Conservation (phyloP, 2,329 filamentous ascomycete species). For the Acrocalymma vagum region DNA sequence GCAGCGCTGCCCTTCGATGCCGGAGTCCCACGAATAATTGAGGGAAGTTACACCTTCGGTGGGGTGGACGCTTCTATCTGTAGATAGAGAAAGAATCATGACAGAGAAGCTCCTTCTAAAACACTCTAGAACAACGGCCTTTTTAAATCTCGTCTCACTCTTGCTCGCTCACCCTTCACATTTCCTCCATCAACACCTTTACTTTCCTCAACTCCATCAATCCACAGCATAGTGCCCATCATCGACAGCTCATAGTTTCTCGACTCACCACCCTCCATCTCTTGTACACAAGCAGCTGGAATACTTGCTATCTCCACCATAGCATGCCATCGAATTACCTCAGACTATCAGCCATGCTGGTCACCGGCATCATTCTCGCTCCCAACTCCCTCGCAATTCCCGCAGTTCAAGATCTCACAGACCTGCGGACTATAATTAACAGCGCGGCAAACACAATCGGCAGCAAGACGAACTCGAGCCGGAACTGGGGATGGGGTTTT, state of each 20-base stretch:
- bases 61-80: too few relatives aligned
- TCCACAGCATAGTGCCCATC: constrained; percentile 18
- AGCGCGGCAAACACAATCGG: constrained; percentile 37
- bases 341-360: constrained; percentile 25
- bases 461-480: constrained; percentile 33
- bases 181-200: constrained; percentile 16
- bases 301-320: constrained; percentile 12
- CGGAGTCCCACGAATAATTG: too few relatives aligned
- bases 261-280: constrained; percentile 2
- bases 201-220: constrained; percentile 23
- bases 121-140: too few relatives aligned
- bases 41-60: too few relatives aligned
- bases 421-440: constrained; percentile 37
- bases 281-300: constrained; percentile 9
- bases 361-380: constrained; percentile 36
- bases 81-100: too few relatives aligned
- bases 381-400: constrained; percentile 30
- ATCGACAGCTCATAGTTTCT: constrained; percentile 10
- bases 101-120: too few relatives aligned
- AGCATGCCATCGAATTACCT: constrained; percentile 15
- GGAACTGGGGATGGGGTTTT: constrained; percentile 33
- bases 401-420: constrained; percentile 38
- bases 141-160: too few relatives aligned
- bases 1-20: too few relatives aligned
- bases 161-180: too few relatives aligned